Conservation (phyloP, 2,329 filamentous ascomycete genomes). For the Colletotrichum incanum region DNA sequence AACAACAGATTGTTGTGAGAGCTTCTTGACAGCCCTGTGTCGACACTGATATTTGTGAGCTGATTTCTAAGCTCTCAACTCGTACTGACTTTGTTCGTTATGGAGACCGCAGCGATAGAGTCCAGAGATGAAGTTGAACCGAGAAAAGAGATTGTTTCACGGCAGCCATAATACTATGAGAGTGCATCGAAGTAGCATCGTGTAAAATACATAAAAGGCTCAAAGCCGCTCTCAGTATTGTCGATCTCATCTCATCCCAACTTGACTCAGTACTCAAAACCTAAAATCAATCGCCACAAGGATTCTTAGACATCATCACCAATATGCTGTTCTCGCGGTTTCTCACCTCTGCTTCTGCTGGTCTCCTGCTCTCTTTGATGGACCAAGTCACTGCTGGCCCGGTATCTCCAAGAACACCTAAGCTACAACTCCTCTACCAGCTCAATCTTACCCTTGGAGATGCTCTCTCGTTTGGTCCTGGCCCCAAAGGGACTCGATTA, state of each 20-base stretch:
- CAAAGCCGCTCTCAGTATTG: background rate
- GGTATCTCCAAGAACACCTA: background rate
- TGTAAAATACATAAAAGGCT: background rate
- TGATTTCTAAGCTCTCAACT: background rate
- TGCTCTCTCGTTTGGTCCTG: background rate
- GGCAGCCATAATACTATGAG: background rate
- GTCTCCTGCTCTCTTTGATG: background rate
- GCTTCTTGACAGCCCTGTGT: background rate
- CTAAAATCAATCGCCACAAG: background rate
- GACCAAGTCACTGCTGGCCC: background rate
- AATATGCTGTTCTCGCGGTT: background rate
- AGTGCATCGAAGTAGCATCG: background rate
- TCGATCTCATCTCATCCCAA: background rate
- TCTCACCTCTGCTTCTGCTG: background rate
- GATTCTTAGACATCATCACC: background rate
- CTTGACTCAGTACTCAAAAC: background rate
- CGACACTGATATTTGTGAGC: too few species aligned
- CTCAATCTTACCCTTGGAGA: background rate
- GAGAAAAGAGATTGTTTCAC: rapidly evolving
- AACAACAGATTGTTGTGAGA: background rate
- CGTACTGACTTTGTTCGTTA: background rate
- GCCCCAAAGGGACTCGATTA: constrained; percentile 15
- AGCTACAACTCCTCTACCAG: background rate
- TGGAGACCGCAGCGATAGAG: background rate
- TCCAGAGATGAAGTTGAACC: background rate